Base-by-base conservation (phyloP, 441 rosid genomes). In the Rhodomyrtus psidioides region DNA sequence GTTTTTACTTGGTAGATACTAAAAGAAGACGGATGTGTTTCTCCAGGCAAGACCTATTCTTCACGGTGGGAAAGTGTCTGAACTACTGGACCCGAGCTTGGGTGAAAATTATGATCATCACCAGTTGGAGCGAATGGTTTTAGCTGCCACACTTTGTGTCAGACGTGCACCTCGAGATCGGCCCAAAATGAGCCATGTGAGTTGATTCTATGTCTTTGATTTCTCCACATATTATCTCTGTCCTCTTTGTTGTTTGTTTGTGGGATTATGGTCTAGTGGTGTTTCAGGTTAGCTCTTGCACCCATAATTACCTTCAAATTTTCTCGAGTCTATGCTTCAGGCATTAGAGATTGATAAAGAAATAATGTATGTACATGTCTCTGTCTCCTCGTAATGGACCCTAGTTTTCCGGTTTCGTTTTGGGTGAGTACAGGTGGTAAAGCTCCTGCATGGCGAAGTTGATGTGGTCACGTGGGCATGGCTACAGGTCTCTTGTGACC, bases 101-200 rank as follows among this genome's bases (percentile, higher is more conserved):
- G 87, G 87, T 23, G 87, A 88, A 55, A 88, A 91, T 55, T 88
- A 86, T 57, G 87, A 93, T 58, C 75, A 46, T 82, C 91, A 91
- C 27, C 92, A 93, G 89, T 88, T 91, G 88, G 91, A 92, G 89
- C 90, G 90, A 86, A 90, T 94, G 96, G 92, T 91, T 21, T 88
- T 94, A 46, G 96, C 96, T 19, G 94, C 97, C 85, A 88, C 93
- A 21, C 95, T 94, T 57, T 94, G 96, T 85, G 90, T 94, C 84
- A 86, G 93, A 88, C 94, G 95, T 82, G 87, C 91, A 51, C 94
- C 97, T 14, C 93, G 93, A 53, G 89, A 93, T 87, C 90, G 97
- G 90, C 96, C 96, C 7, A 94, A 91, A 86, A 93, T 94, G 93
- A 90, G 91, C 90, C 83, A 88, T 4, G 97, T 94, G 91, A 90